Percentiles rank a stretch among this genome's conserved stretches.
Conservation (phyloP, 139 green algal species). For the Chlorella sp. region DNA sequence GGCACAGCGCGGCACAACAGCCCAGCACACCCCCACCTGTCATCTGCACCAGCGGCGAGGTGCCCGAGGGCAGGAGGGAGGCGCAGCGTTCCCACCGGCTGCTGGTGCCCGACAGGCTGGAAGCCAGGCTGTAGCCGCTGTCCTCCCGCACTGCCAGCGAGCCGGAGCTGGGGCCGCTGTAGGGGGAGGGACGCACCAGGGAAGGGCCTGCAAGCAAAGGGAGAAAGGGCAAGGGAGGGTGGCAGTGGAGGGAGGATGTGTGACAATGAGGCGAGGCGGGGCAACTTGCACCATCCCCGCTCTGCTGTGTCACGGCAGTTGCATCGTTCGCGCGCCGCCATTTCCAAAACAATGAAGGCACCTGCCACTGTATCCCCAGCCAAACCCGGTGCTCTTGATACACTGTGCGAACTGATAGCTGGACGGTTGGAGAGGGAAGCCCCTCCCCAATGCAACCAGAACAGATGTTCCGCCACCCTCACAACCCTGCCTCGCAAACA, state of each 20-base stretch:
- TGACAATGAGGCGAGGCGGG: neutral
- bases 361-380: no score
- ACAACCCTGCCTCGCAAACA: neutral
- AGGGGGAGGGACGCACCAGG: neutral
- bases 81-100: neutral
- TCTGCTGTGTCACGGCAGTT: neutral
- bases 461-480: no score
- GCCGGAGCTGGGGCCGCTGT: neutral
- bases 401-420: no score
- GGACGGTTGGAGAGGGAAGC: no score
- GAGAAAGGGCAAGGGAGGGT: neutral
- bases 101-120: neutral
- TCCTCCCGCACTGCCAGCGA: neutral
- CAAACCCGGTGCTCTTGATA: no score
- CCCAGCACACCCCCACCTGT: neutral
- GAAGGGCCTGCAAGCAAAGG: neutral
- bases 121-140: neutral
- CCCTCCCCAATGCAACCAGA: no score
- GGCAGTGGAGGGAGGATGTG: neutral
- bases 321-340: neutral
- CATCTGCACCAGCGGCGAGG: constrained; percentile 11
- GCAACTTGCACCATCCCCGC: neutral
- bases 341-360: no score
- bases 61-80: neutral
- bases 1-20: neutral